Evolutionary conservation across 1,139 yeast genomes (phyloP).

Genomic region (Pichia sp.): DNA sequence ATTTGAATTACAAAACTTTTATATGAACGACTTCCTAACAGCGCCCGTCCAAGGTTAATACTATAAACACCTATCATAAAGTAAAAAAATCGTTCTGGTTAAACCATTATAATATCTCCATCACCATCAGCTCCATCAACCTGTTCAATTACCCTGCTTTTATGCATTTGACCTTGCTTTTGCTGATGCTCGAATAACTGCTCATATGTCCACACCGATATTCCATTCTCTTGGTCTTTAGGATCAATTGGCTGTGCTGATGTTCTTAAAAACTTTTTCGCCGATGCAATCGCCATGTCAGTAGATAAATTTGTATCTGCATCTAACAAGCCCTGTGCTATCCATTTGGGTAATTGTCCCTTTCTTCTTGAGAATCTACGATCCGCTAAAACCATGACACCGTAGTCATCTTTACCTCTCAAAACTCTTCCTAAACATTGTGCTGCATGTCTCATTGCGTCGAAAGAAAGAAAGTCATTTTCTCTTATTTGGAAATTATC

Average conservation of each 20-base stretch:
- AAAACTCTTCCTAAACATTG: slow-evolving; percentile 95
- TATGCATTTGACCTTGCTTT: slow-evolving; percentile 29
- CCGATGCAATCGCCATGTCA: slow-evolving; percentile 95
- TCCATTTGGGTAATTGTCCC: slow-evolving; percentile 92
- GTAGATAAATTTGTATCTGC: slow-evolving; percentile 90
- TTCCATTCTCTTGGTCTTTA: slow-evolving; percentile 80
- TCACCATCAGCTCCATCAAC: slow-evolving; percentile 3
- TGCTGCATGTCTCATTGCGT: slow-evolving; percentile 99
- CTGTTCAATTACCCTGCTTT: slow-evolving; percentile 1
- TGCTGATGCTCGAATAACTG: slow-evolving; percentile 59
- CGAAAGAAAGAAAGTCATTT: slow-evolving; percentile 91
- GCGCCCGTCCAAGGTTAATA: too few relatives aligned
- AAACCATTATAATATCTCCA: slow-evolving; percentile 6
- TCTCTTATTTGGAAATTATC: slow-evolving; percentile 90
- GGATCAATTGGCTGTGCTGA: slow-evolving; percentile 93
- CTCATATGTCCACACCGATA: slow-evolving; percentile 82
- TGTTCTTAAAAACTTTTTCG: slow-evolving; percentile 83
- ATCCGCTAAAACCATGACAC: slow-evolving; percentile 97
- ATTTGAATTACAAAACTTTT: too few relatives aligned
- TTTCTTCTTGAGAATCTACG: slow-evolving; percentile 83
- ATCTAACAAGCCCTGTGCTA: slow-evolving; percentile 83
- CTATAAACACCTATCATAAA: neutral
- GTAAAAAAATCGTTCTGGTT: neutral
- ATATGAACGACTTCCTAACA: too few relatives aligned
- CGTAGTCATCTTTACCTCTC: slow-evolving; percentile 97